Base-by-base conservation (phyloP, 2,329 filamentous ascomycete genomes). In the Cladorrhinum sp. region DNA sequence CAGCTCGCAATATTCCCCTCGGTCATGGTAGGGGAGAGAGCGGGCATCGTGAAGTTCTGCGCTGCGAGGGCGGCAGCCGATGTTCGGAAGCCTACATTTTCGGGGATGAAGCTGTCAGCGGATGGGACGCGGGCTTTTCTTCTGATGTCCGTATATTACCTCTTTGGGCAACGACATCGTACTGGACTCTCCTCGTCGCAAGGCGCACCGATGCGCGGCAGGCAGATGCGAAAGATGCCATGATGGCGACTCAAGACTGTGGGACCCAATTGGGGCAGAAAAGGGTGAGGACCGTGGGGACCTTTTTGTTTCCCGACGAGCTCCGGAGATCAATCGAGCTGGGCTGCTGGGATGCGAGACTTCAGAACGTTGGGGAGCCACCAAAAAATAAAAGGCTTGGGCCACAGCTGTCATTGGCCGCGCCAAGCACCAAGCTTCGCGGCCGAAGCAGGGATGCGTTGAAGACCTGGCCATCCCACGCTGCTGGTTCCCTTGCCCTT, bases 21-120 rank as follows among this genome's bases (percentile, higher is more conserved):
- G 64, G 91, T 96, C 92, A 96, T 96, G 60, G 92, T 96, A 59
- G 92, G 92, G 64, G 91, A 96, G 65, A 96, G 83, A 46, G 92
- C 92, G 24, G 92, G 92, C 92, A 96, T 96, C 59, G 87, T 90
- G 77, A 96, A 92, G 77, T 93, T 95, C 66, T 92, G 88, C 23
- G 91, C 92, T 55, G 89, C 91, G 68, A 88, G 81, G 69, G 79
- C 81, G 68, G 82, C 77, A 61, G 86, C 76, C 59, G 85, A 85
- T 48, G 86, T 85, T 67, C 83, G 81, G 74, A 90, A 86, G 69
- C 83, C 89, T 92, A 69, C 39, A 36, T 33, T 42, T 42, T 42
- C 42, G 42, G 16, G 10, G 53, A 42, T 30, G 23, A 23, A 42
- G 28, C 10, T 18, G 55, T 57, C 36, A 61, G 62, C 48, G 21